phyloP scores from a whole-genome alignment of 768 basidiomycete genomes.

The Mycena kentingensis region DNA sequence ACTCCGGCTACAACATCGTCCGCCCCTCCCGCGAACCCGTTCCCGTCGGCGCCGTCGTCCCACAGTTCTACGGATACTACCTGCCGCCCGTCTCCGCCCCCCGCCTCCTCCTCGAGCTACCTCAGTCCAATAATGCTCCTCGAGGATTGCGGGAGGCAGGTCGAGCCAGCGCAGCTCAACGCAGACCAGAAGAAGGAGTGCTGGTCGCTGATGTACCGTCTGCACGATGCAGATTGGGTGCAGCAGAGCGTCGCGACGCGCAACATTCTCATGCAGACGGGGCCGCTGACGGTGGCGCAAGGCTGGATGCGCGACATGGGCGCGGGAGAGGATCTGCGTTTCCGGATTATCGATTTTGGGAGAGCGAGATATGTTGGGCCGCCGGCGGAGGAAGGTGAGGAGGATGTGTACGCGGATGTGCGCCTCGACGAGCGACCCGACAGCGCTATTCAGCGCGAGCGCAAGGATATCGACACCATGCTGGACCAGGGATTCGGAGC shows the following conservation, averaged over 20 bases:
- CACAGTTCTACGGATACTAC: conserved; percentile 70
- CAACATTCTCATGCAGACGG: conserved; percentile 41
- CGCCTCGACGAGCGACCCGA: not conserved
- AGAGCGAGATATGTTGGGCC: conserved; percentile 25
- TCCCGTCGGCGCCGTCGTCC: conserved; percentile 53
- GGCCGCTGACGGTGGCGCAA: conserved; percentile 29
- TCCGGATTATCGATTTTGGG: conserved; percentile 47
- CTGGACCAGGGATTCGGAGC: not conserved
- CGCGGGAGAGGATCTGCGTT: conserved; percentile 29
- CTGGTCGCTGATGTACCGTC: conserved; percentile 37
- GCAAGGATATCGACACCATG: not conserved
- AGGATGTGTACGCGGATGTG: conserved; percentile 10
- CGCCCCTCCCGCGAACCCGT: conserved; percentile 45
- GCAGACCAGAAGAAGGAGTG: conserved; percentile 49
- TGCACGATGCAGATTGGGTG: conserved; percentile 38
- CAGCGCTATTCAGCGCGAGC: conserved; percentile 1
- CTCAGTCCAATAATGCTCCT: conserved; percentile 46
- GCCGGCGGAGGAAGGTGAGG: not conserved
- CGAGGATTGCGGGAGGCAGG: conserved; percentile 42
- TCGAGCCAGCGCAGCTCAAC: conserved; percentile 29
- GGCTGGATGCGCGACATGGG: conserved; percentile 15
- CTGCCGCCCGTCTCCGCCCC: too few species aligned
- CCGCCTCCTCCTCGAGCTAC: conserved; percentile 21
- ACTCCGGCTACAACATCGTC: conserved; percentile 50
- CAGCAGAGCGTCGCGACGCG: conserved; percentile 41